Conservation (phyloP, 2,329 filamentous ascomycete genomes). For the Bipolaris cookei region DNA sequence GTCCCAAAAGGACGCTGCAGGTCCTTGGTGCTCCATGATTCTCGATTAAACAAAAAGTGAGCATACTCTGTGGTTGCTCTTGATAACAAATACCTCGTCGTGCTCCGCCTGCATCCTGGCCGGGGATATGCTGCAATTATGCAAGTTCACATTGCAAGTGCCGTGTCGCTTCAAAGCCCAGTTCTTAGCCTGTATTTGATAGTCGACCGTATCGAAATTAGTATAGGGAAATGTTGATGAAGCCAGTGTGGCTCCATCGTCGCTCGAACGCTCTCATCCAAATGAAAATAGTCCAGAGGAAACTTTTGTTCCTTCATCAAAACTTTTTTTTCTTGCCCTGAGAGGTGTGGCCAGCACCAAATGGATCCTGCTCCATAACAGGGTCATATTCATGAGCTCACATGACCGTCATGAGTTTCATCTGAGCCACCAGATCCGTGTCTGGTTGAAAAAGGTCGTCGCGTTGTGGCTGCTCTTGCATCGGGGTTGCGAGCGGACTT, state of each 20-base stretch:
- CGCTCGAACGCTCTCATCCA: conserved; percentile 45
- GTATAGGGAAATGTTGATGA: conserved; percentile 37
- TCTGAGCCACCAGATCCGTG: conserved; percentile 44
- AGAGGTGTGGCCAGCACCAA: conserved; percentile 25
- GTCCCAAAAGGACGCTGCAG: conserved; percentile 14
- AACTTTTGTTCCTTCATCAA: conserved; percentile 31
- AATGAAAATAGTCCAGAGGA: conserved; percentile 39
- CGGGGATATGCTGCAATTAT: conserved; percentile 29
- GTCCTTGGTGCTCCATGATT: conserved; percentile 19
- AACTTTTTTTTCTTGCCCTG: conserved; percentile 24
- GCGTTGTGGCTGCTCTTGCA: conserved; percentile 47
- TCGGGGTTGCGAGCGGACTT: conserved; percentile 49
- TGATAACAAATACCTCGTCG: conserved; percentile 20
- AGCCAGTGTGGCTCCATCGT: conserved; percentile 21
- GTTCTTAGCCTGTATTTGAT: conserved; percentile 25
- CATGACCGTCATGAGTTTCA: conserved; percentile 53
- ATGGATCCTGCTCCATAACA: conserved; percentile 16
- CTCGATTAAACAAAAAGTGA: conserved; percentile 21
- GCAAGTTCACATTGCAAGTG: conserved; percentile 37
- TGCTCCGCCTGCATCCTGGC: conserved; percentile 25
- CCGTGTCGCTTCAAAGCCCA: conserved; percentile 47
- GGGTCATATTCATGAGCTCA: conserved; percentile 36
- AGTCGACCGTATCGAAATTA: conserved; percentile 39
- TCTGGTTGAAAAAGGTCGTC: conserved; percentile 44
- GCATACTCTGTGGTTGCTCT: conserved; percentile 9